Evolutionary conservation across 208 protist genomes (phyloP).

Genomic region (Leishmania martiniquensis): DNA sequence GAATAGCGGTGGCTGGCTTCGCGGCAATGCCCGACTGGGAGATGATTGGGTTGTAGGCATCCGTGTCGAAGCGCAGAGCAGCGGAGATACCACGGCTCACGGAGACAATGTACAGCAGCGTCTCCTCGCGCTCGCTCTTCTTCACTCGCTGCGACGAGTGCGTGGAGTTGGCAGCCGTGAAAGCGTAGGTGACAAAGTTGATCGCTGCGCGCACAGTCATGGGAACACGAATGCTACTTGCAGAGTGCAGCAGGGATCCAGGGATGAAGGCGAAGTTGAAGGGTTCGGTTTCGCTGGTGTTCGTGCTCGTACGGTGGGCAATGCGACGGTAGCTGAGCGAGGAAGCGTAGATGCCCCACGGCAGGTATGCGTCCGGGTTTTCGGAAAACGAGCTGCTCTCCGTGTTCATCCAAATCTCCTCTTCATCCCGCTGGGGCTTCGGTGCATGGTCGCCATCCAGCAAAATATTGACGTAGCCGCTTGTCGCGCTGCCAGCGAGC

Average conservation of each 20-base stretch:
- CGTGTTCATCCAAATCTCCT: conserved; percentile 56
- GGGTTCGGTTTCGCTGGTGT: conserved; percentile 33
- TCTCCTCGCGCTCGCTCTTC: conserved; percentile 49
- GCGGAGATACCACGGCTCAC: conserved; percentile 69
- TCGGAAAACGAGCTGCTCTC: neutral
- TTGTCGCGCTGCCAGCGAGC: neutral
- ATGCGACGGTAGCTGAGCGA: conserved; percentile 80
- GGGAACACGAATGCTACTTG: conserved; percentile 60
- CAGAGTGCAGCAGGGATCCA: conserved; percentile 71
- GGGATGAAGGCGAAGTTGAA: conserved; percentile 88
- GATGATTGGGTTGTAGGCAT: conserved; percentile 50
- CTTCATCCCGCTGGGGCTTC: conserved; percentile 26
- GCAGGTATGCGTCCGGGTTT: conserved; percentile 31
- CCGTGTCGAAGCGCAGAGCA: conserved; percentile 61
- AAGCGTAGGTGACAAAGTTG: conserved; percentile 62
- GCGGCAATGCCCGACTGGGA: conserved; percentile 29
- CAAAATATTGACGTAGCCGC: conserved; percentile 46
- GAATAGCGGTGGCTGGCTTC: conserved; percentile 54
- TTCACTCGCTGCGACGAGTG: conserved; percentile 33
- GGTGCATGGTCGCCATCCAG: conserved; percentile 65
- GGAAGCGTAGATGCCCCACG: conserved; percentile 71
- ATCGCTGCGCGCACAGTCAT: conserved; percentile 58
- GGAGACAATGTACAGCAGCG: conserved; percentile 62
- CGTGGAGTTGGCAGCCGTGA: conserved; percentile 19
- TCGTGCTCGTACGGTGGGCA: conserved; percentile 6